Percentiles rank a stretch among this genome's conserved stretches.
phyloP scores from a whole-genome alignment of 2,329 filamentous ascomycete species.

The Colletotrichum graminicola region DNA sequence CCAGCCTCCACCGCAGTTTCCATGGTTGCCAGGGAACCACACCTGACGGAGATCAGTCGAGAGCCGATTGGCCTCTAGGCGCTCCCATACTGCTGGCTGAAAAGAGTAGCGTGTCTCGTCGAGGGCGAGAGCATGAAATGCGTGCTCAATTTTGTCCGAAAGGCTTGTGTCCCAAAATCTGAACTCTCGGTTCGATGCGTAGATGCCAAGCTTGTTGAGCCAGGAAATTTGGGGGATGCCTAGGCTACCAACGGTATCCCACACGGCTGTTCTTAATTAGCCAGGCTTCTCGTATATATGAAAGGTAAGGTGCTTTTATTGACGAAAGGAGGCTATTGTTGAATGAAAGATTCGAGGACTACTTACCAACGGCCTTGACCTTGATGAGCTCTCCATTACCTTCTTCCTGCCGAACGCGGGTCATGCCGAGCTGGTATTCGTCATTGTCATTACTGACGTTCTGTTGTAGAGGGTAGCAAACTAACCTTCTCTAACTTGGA shows the following conservation, averaged over 20 bases:
- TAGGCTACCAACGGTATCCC: slow-evolving; percentile 59
- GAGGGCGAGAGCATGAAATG: slow-evolving; percentile 70
- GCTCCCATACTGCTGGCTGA: slow-evolving; percentile 67
- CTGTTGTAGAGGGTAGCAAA: background rate
- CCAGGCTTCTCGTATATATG: slow-evolving; percentile 40
- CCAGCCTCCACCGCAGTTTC: slow-evolving; percentile 78
- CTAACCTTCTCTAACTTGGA: slow-evolving; percentile 58
- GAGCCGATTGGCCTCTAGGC: slow-evolving; percentile 52
- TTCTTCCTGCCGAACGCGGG: slow-evolving; percentile 56
- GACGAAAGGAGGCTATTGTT: too few species aligned
- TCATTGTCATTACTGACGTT: background rate
- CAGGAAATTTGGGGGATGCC: slow-evolving; percentile 60
- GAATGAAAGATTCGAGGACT: too few species aligned
- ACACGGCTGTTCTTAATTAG: slow-evolving; percentile 49
- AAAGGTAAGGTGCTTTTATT: too few species aligned
- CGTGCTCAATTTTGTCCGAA: slow-evolving; percentile 66
- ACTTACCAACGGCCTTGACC: slow-evolving; percentile 58
- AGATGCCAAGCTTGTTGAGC: slow-evolving; percentile 62
- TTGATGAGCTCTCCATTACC: slow-evolving; percentile 58
- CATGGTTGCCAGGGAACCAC: slow-evolving; percentile 80
- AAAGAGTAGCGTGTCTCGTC: slow-evolving; percentile 69
- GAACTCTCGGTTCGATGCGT: slow-evolving; percentile 60
- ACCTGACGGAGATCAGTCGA: slow-evolving; percentile 62
- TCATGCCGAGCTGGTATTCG: slow-evolving; percentile 46
- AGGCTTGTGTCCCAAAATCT: slow-evolving; percentile 67